phyloP scores from a whole-genome alignment of 2,329 filamentous ascomycete species.

The Microdochium paspali region DNA sequence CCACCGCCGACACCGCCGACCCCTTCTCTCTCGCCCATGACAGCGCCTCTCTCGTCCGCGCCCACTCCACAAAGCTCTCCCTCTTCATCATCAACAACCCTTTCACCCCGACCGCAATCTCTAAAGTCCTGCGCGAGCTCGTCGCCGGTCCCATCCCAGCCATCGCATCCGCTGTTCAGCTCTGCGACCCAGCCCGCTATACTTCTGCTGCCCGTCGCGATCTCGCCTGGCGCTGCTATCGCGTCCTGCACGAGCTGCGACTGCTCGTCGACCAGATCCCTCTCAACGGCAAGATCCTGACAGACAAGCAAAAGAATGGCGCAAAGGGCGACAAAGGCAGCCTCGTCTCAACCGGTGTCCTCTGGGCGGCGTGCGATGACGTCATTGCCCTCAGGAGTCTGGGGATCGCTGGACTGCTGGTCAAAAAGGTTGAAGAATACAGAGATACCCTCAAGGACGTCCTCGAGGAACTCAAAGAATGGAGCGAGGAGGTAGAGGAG shows the following conservation, averaged over 20 bases:
- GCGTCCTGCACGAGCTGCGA: slow-evolving; percentile 53
- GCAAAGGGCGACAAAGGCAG: slow-evolving; percentile 36
- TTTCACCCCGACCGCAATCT: slow-evolving; percentile 71
- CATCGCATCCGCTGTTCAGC: slow-evolving; percentile 60
- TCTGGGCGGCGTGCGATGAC: slow-evolving; percentile 79
- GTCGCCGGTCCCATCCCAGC: slow-evolving; percentile 64
- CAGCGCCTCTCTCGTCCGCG: slow-evolving; percentile 62
- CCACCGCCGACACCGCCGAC: slow-evolving; percentile 27
- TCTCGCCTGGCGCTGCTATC: slow-evolving; percentile 46
- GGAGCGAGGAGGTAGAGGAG: slow-evolving; percentile 64
- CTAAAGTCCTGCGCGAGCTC: slow-evolving; percentile 62
- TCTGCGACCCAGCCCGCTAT: slow-evolving; percentile 52
- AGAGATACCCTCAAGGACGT: slow-evolving; percentile 71
- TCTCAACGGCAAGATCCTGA: slow-evolving; percentile 43
- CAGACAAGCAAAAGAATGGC: slow-evolving; percentile 35
- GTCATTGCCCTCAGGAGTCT: slow-evolving; percentile 52
- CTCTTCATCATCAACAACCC: slow-evolving; percentile 80
- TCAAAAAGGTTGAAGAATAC: slow-evolving; percentile 64
- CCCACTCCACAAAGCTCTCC: slow-evolving; percentile 80
- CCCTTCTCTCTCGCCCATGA: slow-evolving; percentile 63
- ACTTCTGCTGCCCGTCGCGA: slow-evolving; percentile 56
- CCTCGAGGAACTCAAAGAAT: slow-evolving; percentile 78
- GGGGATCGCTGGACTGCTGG: slow-evolving; percentile 62
- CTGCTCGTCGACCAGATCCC: slow-evolving; percentile 52
- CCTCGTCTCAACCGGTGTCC: slow-evolving; percentile 59